Percentiles rank a stretch among this genome's conserved stretches.
Evolutionary conservation across 108 stramenopile species (phyloP).

Genomic region (Cylindrotheca fusiformis): DNA sequence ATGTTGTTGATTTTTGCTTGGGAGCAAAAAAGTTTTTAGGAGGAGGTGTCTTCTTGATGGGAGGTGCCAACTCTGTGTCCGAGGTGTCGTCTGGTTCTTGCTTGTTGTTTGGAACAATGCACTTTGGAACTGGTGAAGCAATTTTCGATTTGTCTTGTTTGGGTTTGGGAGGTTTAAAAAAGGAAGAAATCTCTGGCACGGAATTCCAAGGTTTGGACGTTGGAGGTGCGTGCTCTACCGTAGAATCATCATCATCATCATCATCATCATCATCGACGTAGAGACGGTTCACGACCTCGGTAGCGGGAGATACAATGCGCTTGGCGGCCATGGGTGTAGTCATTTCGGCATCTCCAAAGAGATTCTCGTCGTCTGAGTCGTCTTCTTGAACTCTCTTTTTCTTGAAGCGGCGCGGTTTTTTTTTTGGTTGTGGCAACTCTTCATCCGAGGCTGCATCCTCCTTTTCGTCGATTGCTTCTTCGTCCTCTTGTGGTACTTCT

Average conservation of each 20-base stretch:
- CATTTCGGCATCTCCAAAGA: slow-evolving; percentile 2
- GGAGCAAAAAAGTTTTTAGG: slow-evolving; percentile 13
- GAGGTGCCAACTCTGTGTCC: not conserved
- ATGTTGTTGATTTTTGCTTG: not conserved
- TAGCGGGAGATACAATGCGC: slow-evolving; percentile 11
- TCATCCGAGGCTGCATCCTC: not conserved
- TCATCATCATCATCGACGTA: slow-evolving; percentile 17
- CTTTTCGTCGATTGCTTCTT: not conserved
- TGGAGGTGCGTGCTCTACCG: not conserved
- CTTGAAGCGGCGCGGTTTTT: slow-evolving; percentile 3
- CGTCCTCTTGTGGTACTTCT: no score
- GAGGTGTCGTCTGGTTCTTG: not conserved
- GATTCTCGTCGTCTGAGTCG: slow-evolving; percentile 35
- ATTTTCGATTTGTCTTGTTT: not conserved
- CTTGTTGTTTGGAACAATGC: not conserved
- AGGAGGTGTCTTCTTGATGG: not conserved
- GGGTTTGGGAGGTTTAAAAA: no score
- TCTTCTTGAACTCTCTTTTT: slow-evolving; percentile 22
- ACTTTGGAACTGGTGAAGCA: not conserved
- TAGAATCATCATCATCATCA: not conserved
- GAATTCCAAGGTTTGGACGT: not conserved
- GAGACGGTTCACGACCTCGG: not conserved
- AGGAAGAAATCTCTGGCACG: not conserved
- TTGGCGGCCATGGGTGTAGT: slow-evolving; percentile 10
- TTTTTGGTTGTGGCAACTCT: not conserved